These are phyloP conservation scores for Thelonectria discophora DNA, from an alignment of 2,329 filamentous ascomycete species.

Conservation along the genomic window DNA sequence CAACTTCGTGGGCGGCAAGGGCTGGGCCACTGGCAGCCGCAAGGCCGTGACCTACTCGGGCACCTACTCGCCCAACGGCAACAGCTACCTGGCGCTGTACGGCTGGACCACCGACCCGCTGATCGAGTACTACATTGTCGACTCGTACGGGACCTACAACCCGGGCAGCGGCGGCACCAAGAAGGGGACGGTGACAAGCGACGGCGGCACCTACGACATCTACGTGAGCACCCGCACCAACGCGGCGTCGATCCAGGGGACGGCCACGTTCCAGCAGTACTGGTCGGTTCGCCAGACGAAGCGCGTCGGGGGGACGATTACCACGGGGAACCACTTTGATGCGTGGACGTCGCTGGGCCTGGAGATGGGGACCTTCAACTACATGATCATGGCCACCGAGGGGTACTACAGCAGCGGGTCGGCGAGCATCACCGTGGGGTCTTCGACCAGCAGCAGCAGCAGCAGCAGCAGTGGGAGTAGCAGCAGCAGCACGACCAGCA, in stretches of 20 bases:
- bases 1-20: slow-evolving; percentile 38
- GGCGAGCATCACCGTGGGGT: slow-evolving; percentile 55
- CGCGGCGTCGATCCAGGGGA: slow-evolving; percentile 57
- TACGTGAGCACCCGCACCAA: slow-evolving; percentile 50
- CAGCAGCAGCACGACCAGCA: not conserved
- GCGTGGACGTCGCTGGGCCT: slow-evolving; percentile 59
- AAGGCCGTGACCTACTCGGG: slow-evolving; percentile 47
- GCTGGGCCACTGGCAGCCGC: slow-evolving; percentile 30
- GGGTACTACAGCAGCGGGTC: slow-evolving; percentile 60
- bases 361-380: slow-evolving; percentile 58
- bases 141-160: slow-evolving; percentile 50
- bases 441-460: not conserved
- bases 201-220: slow-evolving; percentile 49
- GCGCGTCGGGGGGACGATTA: slow-evolving; percentile 59
- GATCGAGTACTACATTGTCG: slow-evolving; percentile 52
- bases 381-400: slow-evolving; percentile 64
- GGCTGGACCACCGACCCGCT: slow-evolving; percentile 51
- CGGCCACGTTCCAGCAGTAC: slow-evolving; percentile 60
- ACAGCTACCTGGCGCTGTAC: slow-evolving; percentile 50
- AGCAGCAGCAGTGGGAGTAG: not conserved
- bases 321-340: slow-evolving; percentile 59
- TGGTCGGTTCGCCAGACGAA: slow-evolving; percentile 60
- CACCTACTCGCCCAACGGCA: slow-evolving; percentile 45
- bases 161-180: slow-evolving; percentile 43
- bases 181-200: slow-evolving; percentile 46